Base-by-base conservation (phyloP, 352 stramenopile species). In the Globisporangium perplexum region DNA sequence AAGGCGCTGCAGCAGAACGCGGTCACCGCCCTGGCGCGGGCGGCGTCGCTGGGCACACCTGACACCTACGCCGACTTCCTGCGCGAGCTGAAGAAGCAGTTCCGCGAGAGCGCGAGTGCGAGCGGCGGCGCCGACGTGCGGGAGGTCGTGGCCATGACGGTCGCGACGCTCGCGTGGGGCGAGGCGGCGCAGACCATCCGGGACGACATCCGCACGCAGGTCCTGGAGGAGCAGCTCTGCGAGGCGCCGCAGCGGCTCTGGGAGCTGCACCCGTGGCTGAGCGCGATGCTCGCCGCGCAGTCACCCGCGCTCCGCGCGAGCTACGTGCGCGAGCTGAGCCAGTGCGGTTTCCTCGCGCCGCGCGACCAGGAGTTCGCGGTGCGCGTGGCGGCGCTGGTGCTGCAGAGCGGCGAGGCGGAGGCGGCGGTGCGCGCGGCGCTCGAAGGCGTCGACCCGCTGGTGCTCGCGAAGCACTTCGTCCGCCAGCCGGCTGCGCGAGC, bases 1-100 rank as follows among this genome's bases (percentile, higher is more conserved):
- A 68, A 68, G 31, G 66, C 63, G 2, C 57, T 83, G 18, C 68
- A 81, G 39, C 61, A 62, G 30, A 81, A 79, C 57, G 63, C 61
- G 30, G 49, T 75, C 18, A 66, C 71, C 57, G 68, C 69, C 39
- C 26, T 22, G 3, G 17, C 44, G 17, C 4, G 15, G 8, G 38
- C 45, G 59, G 58, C 24, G 35, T 57, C 28, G 18, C 52, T 7
- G 46, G 67, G 15, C 28, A 30, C 42, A 17, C 38, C 47, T 5
- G 47, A 69, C 24, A 59, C 54, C 11, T 80, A 77, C 24, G 17
- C 38, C 5, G 39, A 20, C 8, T 78, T 80, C 47, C 42, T 83
- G 38, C 24, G 26, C 10, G 22, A 53, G 3, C 18, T 43, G 30
- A 46, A 51, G 47, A 50, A 28, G 18, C 49, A 56, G 15, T 55